Conservation (phyloP, 768 basidiomycete genomes). For the Coprinopsis marcescibilis region DNA sequence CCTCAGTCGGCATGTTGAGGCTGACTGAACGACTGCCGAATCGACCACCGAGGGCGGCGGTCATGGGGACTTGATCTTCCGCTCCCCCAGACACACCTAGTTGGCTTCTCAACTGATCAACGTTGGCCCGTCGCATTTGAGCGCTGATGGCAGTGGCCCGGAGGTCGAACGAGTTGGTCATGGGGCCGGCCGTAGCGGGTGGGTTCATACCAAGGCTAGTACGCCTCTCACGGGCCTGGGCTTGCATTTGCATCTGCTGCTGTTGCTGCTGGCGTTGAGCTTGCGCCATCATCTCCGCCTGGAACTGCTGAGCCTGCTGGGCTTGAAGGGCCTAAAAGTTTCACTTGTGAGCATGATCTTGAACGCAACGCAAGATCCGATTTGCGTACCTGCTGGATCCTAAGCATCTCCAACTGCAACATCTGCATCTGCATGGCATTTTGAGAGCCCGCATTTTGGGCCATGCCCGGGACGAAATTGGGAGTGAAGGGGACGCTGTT, state of each 20-base stretch:
- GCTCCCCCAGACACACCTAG: slow-evolving; percentile 36
- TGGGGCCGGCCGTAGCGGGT: slow-evolving; percentile 73
- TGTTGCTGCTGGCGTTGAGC: slow-evolving; percentile 45
- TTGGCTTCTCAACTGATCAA: slow-evolving; percentile 59
- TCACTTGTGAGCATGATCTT: slow-evolving; percentile 11
- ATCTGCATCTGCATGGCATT: slow-evolving; percentile 72
- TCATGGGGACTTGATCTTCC: slow-evolving; percentile 73
- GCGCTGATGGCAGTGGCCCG: slow-evolving; percentile 48
- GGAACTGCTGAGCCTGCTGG: slow-evolving; percentile 73
- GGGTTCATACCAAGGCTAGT: slow-evolving; percentile 41
- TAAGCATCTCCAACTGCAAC: slow-evolving; percentile 78
- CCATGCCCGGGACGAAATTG: slow-evolving; percentile 44
- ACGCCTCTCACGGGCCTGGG: slow-evolving; percentile 44
- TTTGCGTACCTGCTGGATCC: slow-evolving; percentile 72
- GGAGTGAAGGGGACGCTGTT: slow-evolving; percentile 52
- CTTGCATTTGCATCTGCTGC: slow-evolving; percentile 22
- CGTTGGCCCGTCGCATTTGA: slow-evolving; percentile 61
- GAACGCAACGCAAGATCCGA: slow-evolving; percentile 1
- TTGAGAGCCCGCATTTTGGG: slow-evolving; percentile 37
- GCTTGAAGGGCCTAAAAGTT: slow-evolving; percentile 53
- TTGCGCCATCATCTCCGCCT: slow-evolving; percentile 63
- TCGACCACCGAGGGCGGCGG: slow-evolving; percentile 69
- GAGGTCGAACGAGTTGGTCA: slow-evolving; percentile 57
- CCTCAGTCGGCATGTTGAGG: slow-evolving; percentile 33
- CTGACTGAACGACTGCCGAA: slow-evolving; percentile 63